These are phyloP conservation scores for Pulveroboletus sp. DNA, from an alignment of 768 basidiomycete genomes.

Conservation along the genomic window DNA sequence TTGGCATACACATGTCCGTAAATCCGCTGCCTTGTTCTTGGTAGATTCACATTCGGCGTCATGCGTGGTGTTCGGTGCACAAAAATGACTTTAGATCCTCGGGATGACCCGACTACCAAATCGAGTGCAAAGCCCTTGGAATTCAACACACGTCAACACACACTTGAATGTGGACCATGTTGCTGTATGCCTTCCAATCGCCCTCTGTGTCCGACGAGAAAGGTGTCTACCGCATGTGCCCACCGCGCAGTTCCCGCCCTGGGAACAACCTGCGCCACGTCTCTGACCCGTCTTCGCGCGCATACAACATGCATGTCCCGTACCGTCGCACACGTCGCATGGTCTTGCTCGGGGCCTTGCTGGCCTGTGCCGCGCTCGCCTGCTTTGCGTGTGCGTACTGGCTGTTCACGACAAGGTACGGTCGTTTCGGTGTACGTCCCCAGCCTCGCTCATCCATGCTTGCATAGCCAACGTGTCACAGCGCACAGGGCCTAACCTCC, in stretches of 20 bases:
- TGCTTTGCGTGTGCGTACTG: slow-evolving; percentile 65
- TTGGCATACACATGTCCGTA: too few relatives aligned
- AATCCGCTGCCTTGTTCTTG: too few relatives aligned
- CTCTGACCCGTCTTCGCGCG: slow-evolving; percentile 5
- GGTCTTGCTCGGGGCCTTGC: slow-evolving; percentile 43
- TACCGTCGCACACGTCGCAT: slow-evolving; percentile 33
- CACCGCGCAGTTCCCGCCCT: slow-evolving; percentile 30
- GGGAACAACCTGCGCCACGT: slow-evolving; percentile 20
- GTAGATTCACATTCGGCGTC: too few relatives aligned
- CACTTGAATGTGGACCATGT: too few relatives aligned
- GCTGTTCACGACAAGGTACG: slow-evolving; percentile 63
- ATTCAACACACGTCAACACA: slow-evolving; percentile 19
- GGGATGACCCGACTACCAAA: too few relatives aligned
- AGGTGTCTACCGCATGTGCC: slow-evolving; percentile 64
- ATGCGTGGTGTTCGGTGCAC: too few relatives aligned
- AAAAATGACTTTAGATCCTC: too few relatives aligned
- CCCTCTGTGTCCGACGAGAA: slow-evolving; percentile 67
- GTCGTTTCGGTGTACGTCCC: slow-evolving; percentile 19
- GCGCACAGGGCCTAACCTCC: slow-evolving; percentile 6
- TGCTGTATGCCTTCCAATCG: slow-evolving; percentile 38
- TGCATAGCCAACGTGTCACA: slow-evolving; percentile 19
- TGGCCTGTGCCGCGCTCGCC: slow-evolving; percentile 45
- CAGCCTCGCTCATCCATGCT: slow-evolving; percentile 17
- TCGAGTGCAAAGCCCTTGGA: slow-evolving; percentile 1
- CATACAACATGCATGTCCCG: slow-evolving; percentile 10